Evolutionary conservation across 352 stramenopile species (phyloP).

Genomic region (Phytophthora capsici): DNA sequence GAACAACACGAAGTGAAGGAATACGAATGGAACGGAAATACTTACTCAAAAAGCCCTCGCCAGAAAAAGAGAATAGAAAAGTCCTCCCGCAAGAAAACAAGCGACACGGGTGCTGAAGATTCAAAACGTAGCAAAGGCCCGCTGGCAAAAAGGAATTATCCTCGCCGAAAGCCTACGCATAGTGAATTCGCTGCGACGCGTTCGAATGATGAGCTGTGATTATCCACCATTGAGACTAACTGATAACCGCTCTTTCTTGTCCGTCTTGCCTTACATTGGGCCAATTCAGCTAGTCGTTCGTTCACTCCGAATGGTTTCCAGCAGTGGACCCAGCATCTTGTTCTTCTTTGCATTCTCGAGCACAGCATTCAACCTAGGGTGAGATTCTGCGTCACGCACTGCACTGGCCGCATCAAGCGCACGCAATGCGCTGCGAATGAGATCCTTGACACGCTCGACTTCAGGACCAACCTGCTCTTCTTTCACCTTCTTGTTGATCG

Average conservation of each 20-base stretch:
- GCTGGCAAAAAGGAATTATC: conserved; percentile 2
- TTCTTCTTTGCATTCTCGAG: conserved; percentile 76
- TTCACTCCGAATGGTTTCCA: conserved; percentile 76
- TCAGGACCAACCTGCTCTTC: conserved; percentile 95
- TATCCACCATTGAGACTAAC: not conserved
- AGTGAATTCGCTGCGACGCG: not conserved
- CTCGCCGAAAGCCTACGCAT: not conserved
- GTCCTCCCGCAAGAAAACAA: conserved; percentile 7
- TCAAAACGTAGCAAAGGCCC: conserved; percentile 4
- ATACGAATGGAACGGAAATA: conserved; percentile 73
- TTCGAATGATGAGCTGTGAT: conserved; percentile 45
- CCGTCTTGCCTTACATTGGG: conserved; percentile 1
- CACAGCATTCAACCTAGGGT: conserved; percentile 74
- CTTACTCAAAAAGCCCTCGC: conserved; percentile 27
- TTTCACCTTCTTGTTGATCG: conserved; percentile 96
- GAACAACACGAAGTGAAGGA: conserved; percentile 58
- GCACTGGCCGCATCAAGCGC: conserved; percentile 79
- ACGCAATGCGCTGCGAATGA: conserved; percentile 95
- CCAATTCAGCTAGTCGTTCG: conserved; percentile 35
- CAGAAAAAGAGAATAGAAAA: conserved; percentile 27
- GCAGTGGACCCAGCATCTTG: conserved; percentile 58
- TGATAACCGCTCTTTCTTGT: not conserved
- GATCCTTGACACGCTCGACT: conserved; percentile 95
- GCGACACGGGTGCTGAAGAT: not conserved
- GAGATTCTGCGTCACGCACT: conserved; percentile 75